A percentile compares a stretch with the other conserved stretches of the same genome.
These are phyloP conservation scores for Melampsora americana DNA, from an alignment of 1,284 basidiomycete genomes.

Conservation along the genomic window DNA sequence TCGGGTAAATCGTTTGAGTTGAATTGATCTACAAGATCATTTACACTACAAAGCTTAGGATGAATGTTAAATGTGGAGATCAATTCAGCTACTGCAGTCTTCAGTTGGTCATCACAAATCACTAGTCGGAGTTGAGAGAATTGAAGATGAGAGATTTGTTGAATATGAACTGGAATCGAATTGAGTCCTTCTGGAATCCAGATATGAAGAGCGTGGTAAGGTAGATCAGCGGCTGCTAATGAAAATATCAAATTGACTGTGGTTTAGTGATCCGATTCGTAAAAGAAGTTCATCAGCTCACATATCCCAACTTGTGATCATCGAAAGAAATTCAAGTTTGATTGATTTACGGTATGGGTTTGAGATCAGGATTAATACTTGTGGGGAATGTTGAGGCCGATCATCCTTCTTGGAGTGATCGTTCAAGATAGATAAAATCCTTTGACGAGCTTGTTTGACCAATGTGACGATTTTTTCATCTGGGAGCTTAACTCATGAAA, in stretches of 20 bases:
- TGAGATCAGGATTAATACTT: conserved; percentile 4
- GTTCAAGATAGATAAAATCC: conserved; percentile 14
- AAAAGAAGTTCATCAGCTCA: background rate
- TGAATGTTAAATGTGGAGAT: background rate
- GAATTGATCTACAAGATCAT: conserved; percentile 5
- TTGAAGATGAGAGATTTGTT: conserved; percentile 9
- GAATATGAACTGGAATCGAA: conserved; percentile 10
- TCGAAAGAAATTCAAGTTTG: background rate
- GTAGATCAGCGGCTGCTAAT: conserved; percentile 11
- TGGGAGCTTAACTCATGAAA: background rate
- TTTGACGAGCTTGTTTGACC: conserved; percentile 8
- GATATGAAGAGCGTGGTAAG: background rate
- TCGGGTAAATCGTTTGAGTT: background rate
- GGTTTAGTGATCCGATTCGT: background rate
- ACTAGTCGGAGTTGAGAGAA: background rate
- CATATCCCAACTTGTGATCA: background rate
- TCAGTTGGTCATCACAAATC: conserved; percentile 1
- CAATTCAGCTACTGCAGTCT: background rate
- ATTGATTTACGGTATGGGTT: conserved; percentile 29
- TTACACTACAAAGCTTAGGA: background rate
- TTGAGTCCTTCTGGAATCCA: background rate
- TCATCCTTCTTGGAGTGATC: background rate
- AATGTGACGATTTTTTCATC: background rate
- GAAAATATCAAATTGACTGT: conserved; percentile 22
- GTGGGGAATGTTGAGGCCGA: background rate